phyloP scores from a whole-genome alignment of 2,329 filamentous ascomycete genomes.

The Fusarium secorum region DNA sequence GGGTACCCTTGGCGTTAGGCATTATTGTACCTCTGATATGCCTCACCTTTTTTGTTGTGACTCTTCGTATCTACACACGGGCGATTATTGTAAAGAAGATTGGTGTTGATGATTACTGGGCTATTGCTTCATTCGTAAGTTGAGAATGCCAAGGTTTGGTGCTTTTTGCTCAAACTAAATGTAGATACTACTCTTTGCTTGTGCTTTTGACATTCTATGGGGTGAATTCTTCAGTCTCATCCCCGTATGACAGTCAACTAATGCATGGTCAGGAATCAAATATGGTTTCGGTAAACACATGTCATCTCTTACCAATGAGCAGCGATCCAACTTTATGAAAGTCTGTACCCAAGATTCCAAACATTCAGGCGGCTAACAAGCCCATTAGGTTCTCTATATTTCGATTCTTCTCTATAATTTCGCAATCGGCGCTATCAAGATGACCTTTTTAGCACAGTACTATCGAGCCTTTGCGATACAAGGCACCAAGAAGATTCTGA shows the following conservation, averaged over 20 bases:
- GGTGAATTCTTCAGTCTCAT: background rate
- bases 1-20: background rate
- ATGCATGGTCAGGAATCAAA: background rate
- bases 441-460: background rate
- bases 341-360: background rate
- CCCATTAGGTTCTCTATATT: background rate
- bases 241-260: accelerated
- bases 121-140: background rate
- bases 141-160: background rate
- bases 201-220: background rate
- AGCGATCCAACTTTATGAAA: background rate
- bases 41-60: background rate
- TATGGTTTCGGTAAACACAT: background rate
- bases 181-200: background rate
- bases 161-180: background rate
- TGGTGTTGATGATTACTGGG: background rate
- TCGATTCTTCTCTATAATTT: background rate
- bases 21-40: background rate
- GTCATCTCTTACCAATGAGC: background rate
- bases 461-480: background rate
- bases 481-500: background rate
- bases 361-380: background rate
- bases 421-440: background rate
- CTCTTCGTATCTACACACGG: background rate
- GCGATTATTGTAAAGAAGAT: background rate